These are phyloP conservation scores for Puccinia coronata DNA, from an alignment of 1,284 basidiomycete species.

Conservation along the genomic window DNA sequence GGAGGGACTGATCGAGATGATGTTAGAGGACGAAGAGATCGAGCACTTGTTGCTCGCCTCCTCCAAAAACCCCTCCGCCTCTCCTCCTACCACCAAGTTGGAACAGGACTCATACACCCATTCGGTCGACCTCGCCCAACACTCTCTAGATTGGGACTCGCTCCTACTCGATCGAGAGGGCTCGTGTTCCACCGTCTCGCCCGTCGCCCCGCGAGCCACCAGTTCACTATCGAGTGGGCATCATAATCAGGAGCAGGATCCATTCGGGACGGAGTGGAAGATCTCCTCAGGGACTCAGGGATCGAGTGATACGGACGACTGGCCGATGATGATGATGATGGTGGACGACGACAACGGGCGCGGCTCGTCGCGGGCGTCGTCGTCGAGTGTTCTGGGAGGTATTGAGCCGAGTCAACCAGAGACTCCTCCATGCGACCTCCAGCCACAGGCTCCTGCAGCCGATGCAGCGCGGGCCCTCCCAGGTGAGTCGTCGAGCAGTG, in stretches of 20 bases:
- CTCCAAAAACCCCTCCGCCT: not conserved
- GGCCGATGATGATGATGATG: slow-evolving; percentile 2
- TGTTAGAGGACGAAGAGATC: slow-evolving; percentile 34
- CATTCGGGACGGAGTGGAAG: not conserved
- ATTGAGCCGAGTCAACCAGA: slow-evolving; percentile 11
- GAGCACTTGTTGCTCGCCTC: slow-evolving; percentile 5
- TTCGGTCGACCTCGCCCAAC: not conserved
- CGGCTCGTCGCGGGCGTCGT: not conserved
- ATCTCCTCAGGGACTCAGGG: not conserved
- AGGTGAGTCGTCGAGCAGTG: too few species aligned
- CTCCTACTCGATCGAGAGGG: not conserved
- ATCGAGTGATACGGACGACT: not conserved
- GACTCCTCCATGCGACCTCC: slow-evolving; percentile 41
- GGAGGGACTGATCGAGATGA: slow-evolving; percentile 28
- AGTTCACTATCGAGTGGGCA: not conserved
- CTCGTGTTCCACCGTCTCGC: not conserved
- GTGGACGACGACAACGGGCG: too few species aligned
- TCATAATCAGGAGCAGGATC: not conserved
- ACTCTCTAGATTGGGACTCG: slow-evolving; percentile 11
- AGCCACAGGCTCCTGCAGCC: slow-evolving; percentile 24
- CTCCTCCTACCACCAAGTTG: not conserved
- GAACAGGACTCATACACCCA: not conserved
- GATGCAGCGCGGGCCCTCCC: not conserved
- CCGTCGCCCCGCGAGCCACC: not conserved
- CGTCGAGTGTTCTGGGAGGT: not conserved